Percentiles rank a stretch among this genome's conserved stretches.
Evolutionary conservation across 139 green algal species (phyloP).

Genomic region (Asterochloris sp.): DNA sequence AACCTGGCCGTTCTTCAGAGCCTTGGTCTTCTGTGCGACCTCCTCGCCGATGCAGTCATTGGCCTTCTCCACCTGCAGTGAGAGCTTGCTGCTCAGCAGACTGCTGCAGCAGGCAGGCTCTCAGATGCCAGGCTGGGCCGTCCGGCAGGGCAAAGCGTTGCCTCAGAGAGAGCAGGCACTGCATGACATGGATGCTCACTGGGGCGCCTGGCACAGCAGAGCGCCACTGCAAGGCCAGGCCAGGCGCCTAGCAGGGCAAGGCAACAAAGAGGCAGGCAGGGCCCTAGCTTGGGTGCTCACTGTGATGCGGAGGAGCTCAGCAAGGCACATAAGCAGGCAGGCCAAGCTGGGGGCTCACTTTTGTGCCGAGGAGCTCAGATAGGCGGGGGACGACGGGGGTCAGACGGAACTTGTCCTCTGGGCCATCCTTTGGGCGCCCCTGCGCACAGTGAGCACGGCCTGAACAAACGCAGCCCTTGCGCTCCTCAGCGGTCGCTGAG

Average conservation of each 20-base stretch:
- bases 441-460: conserved; percentile 18
- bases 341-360: conserved; percentile 32
- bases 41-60: conserved; percentile 94
- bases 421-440: conserved; percentile 94
- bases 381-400: conserved; percentile 70
- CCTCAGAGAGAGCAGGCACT: too few species aligned
- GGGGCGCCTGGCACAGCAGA: too few species aligned
- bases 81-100: too few species aligned
- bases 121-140: too few species aligned
- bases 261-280: too few species aligned
- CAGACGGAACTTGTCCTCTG: conserved; percentile 89
- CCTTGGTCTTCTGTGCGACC: conserved; percentile 65
- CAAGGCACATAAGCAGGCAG: conserved; percentile 1
- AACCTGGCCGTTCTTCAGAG: conserved; percentile 81
- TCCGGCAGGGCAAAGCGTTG: too few species aligned
- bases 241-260: too few species aligned
- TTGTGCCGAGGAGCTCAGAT: conserved; percentile 81
- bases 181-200: too few species aligned
- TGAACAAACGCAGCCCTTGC: neutral
- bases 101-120: too few species aligned
- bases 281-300: too few species aligned
- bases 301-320: neutral
- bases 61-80: conserved; percentile 77
- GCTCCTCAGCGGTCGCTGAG: neutral
- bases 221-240: too few species aligned